Base-by-base conservation (phyloP, 1,284 basidiomycete species). In the Sparassis latifolia region DNA sequence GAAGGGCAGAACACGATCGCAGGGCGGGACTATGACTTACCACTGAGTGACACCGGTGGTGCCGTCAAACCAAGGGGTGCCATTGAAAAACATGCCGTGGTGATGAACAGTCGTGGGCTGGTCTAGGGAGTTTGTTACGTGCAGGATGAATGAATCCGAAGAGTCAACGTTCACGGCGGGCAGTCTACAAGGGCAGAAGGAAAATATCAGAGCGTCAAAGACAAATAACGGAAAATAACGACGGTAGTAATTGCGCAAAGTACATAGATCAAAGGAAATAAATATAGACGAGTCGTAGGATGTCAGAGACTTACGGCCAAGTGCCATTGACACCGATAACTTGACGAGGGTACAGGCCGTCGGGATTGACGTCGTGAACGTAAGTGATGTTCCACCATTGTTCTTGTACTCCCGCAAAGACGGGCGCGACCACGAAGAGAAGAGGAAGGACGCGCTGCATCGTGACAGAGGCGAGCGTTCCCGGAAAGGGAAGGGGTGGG, bases 51-150 rank as follows among this genome's bases (percentile, higher is more conserved):
- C 80, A 7, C 78, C 82, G 40, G 80, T 69, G 1, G 95, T 92
- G 39, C 95, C 95, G 66, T 98, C 95, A 72, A 83, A 87, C 83
- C 89, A 95, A 35, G 80, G 80, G 0, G 87, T 80, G 7, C 78
- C 76, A 68, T 93, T 94, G 74, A 96, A 94, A 71, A 83, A 92
- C 87, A 95, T 92, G 57, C 94, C 94, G 71, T 97, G 92, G 60
- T 92, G 85, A 66, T 95, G 92, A 27, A 92, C 70, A 3, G 85
- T 78, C 0, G 80, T 74, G 2, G 80, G 72, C 30, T 71, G 63
- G 44, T 85, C 80, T 45, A 95, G 69, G 1, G 77, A 79, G 68
- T 94, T 95, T 48, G 71, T 71, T 3, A 84, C 80, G 65, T 97
- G 92, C 0, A 97, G 74, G 30, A 86, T 57, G 35, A 95, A 73